Percentiles rank a stretch among this genome's conserved stretches.
Evolutionary conservation across 2,329 filamentous ascomycete genomes (phyloP).

Genomic region (Westerdykella ornata): DNA sequence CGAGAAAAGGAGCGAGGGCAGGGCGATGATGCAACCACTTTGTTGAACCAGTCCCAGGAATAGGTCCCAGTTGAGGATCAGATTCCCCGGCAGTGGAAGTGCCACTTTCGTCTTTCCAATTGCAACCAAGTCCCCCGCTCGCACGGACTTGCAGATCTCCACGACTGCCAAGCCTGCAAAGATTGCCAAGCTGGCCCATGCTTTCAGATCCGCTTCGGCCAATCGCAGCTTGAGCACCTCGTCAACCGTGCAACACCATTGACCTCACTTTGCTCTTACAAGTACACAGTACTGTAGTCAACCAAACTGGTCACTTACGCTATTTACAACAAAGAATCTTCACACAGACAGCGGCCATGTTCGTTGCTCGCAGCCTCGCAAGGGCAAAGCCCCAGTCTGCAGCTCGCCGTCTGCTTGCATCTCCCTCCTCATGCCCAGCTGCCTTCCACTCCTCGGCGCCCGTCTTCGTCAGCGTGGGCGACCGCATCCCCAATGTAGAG

Average conservation of each 20-base stretch:
- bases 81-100: too few species aligned
- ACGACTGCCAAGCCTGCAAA: too few species aligned
- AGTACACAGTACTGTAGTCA: constrained; percentile 1
- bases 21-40: too few species aligned
- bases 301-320: background rate
- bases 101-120: too few species aligned
- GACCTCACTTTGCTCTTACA: too few species aligned
- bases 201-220: background rate
- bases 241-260: too few species aligned
- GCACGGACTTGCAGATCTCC: too few species aligned
- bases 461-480: constrained; percentile 66
- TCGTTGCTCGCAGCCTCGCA: background rate
- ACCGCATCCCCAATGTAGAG: constrained; percentile 69
- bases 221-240: background rate
- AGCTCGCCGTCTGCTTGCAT: constrained; percentile 22
- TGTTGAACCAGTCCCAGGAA: too few species aligned
- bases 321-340: constrained; percentile 2
- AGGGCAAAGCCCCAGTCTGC: constrained; percentile 4
- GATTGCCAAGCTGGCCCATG: too few species aligned
- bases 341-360: constrained; percentile 11
- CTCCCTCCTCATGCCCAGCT: constrained; percentile 14
- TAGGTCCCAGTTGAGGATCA: too few species aligned
- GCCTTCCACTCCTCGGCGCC: constrained; percentile 60
- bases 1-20: too few species aligned
- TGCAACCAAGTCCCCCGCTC: too few species aligned